Evolutionary conservation across 257 asterid species (phyloP).

Genomic region (Cordia subcordata): DNA sequence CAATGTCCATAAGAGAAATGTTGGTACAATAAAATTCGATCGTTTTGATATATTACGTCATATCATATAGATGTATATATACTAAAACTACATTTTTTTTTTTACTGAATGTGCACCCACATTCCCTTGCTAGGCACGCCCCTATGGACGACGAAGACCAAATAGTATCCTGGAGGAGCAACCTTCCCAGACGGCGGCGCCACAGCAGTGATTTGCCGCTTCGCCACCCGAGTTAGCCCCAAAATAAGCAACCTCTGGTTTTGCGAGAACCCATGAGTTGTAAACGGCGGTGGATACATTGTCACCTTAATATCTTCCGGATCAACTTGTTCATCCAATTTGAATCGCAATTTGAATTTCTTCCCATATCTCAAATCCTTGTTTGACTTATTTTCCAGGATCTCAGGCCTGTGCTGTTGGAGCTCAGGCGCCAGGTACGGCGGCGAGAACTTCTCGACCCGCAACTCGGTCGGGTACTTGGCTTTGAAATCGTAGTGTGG

Average conservation of each 20-base stretch:
- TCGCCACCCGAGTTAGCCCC: slow-evolving; percentile 23
- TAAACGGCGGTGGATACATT: slow-evolving; percentile 83
- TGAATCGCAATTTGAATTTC: slow-evolving; percentile 24
- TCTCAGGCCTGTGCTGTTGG: slow-evolving; percentile 26
- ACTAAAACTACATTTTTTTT: no score
- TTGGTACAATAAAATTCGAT: no score
- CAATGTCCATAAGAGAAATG: no score
- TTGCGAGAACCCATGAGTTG: slow-evolving; percentile 87
- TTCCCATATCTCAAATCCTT: slow-evolving; percentile 40
- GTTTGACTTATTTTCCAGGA: slow-evolving; percentile 21
- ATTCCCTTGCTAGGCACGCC: slow-evolving; percentile 75
- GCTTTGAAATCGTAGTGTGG: slow-evolving; percentile 37
- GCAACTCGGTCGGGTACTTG: slow-evolving; percentile 53
- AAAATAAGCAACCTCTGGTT: slow-evolving; percentile 72
- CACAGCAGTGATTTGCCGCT: slow-evolving; percentile 29
- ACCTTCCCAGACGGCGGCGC: slow-evolving; percentile 69
- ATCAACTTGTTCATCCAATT: not conserved
- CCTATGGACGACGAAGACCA: slow-evolving; percentile 65
- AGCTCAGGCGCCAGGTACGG: slow-evolving; percentile 61
- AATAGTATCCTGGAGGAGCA: slow-evolving; percentile 83
- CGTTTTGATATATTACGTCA: no score
- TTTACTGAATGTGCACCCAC: slow-evolving; percentile 54
- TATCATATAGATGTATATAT: no score
- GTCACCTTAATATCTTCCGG: slow-evolving; percentile 43
- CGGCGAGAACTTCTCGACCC: slow-evolving; percentile 80